Conservation (phyloP, 176 grass and related monocot genomes). For the Olyra latifolia region DNA sequence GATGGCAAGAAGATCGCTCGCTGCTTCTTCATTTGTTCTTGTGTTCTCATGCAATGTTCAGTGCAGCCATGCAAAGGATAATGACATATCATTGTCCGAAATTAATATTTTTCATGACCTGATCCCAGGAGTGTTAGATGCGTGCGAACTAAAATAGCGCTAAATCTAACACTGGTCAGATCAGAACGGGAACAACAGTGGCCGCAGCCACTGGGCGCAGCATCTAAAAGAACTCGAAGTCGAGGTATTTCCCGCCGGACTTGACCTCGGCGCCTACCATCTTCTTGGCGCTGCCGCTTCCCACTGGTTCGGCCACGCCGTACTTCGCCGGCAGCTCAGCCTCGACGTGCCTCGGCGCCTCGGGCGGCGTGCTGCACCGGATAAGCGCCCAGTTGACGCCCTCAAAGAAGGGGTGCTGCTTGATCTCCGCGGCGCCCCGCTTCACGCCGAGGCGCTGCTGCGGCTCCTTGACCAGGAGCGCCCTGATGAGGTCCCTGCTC, state of each 20-base stretch:
- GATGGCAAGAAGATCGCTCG: background rate
- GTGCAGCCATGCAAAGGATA: background rate
- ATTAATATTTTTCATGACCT: background rate
- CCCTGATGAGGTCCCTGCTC: conserved; percentile 57
- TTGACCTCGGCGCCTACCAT: conserved; percentile 6
- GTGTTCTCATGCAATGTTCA: background rate
- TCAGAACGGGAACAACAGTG: background rate
- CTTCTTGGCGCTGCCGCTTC: background rate
- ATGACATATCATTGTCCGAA: background rate
- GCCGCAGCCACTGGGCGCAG: background rate
- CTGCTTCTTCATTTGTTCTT: background rate
- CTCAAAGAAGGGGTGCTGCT: conserved; percentile 83
- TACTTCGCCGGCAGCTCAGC: conserved; percentile 11
- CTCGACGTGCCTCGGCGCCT: conserved; percentile 4
- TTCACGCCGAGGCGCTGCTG: conserved; percentile 55
- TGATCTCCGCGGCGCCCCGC: conserved; percentile 71
- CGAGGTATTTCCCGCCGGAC: conserved; percentile 21
- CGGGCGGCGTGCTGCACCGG: conserved; percentile 40
- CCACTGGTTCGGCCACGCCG: background rate
- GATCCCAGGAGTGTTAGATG: background rate
- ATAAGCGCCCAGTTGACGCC: conserved; percentile 91
- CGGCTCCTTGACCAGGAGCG: conserved; percentile 76
- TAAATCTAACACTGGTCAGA: background rate
- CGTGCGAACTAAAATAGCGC: conserved; percentile 4
- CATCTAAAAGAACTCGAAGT: conserved; percentile 34